These are phyloP conservation scores for Dendrobium nobile DNA, from an alignment of 106 monocot genomes.

Conservation along the genomic window DNA sequence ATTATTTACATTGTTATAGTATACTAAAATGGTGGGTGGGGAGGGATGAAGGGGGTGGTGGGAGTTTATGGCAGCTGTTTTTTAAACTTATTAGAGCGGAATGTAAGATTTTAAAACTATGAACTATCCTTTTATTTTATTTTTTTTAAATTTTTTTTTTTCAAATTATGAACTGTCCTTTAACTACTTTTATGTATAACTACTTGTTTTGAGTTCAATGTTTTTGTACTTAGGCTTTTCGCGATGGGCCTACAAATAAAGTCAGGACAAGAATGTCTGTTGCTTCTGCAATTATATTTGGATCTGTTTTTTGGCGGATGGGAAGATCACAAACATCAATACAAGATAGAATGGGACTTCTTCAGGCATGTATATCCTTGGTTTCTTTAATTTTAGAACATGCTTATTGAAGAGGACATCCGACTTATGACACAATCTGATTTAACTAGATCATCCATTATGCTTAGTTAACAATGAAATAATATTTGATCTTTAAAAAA, in stretches of 20 bases:
- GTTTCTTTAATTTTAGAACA: neutral
- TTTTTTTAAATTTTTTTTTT: too few species aligned
- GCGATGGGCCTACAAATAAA: constrained; percentile 95
- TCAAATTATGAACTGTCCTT: neutral
- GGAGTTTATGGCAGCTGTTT: neutral
- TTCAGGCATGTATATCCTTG: constrained; percentile 48
- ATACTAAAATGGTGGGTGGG: too few species aligned
- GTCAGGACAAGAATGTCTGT: constrained; percentile 94
- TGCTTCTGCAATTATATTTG: constrained; percentile 94
- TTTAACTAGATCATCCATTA: too few species aligned
- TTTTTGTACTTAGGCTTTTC: constrained; percentile 57
- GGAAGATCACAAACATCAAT: constrained; percentile 86
- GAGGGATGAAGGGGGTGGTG: too few species aligned
- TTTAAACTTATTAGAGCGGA: neutral
- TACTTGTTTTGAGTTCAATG: neutral
- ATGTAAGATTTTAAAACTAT: neutral
- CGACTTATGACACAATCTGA: neutral
- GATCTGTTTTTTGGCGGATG: constrained; percentile 97
- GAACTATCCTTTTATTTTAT: too few species aligned
- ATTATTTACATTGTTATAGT: too few species aligned
- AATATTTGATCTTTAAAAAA: too few species aligned
- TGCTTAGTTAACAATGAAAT: too few species aligned
- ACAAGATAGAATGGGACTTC: constrained; percentile 98
- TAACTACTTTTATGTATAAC: neutral
- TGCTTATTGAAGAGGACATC: neutral